Conservation (phyloP, 2,329 filamentous ascomycete genomes). For the Diplodia seriata region DNA sequence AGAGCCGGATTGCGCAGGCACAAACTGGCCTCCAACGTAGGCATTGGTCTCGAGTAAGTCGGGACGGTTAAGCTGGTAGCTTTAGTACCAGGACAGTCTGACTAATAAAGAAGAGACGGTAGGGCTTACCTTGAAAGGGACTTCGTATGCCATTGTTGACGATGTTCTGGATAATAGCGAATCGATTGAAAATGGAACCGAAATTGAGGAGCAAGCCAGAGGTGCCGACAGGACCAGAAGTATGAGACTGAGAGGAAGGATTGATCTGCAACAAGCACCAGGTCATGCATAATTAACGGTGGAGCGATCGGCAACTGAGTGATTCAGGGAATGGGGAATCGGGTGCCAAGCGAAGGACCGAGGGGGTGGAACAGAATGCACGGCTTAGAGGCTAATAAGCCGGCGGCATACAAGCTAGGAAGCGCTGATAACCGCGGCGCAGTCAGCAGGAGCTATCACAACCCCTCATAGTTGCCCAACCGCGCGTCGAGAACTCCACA, state of each 20-base stretch:
- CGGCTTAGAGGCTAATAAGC: conserved; percentile 23
- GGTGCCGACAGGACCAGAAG: not conserved
- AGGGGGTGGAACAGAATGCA: conserved; percentile 11
- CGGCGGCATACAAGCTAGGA: conserved; percentile 11
- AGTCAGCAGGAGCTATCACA: not conserved
- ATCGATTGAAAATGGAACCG: not conserved
- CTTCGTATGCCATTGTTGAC: conserved; percentile 24
- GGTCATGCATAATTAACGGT: conserved; percentile 17
- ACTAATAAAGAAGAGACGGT: no score
- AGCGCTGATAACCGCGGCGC: conserved; percentile 26
- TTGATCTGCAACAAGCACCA: conserved; percentile 3
- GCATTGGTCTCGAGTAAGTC: conserved; percentile 62
- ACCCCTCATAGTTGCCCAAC: not conserved
- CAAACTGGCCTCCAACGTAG: conserved; percentile 62
- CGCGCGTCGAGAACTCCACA: not conserved
- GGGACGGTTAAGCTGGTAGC: conserved; percentile 58
- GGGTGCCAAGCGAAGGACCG: conserved; percentile 23
- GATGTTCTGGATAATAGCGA: no score
- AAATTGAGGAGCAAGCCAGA: not conserved
- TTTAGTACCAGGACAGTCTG: conserved; percentile 17
- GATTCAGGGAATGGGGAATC: conserved; percentile 8
- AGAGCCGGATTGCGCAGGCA: conserved; percentile 63
- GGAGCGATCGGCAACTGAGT: conserved; percentile 11
- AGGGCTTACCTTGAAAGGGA: conserved; percentile 53
- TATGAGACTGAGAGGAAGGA: not conserved